These are phyloP conservation scores for Waltergamsia citrina DNA, from an alignment of 2,329 filamentous ascomycete genomes.

Conservation along the genomic window DNA sequence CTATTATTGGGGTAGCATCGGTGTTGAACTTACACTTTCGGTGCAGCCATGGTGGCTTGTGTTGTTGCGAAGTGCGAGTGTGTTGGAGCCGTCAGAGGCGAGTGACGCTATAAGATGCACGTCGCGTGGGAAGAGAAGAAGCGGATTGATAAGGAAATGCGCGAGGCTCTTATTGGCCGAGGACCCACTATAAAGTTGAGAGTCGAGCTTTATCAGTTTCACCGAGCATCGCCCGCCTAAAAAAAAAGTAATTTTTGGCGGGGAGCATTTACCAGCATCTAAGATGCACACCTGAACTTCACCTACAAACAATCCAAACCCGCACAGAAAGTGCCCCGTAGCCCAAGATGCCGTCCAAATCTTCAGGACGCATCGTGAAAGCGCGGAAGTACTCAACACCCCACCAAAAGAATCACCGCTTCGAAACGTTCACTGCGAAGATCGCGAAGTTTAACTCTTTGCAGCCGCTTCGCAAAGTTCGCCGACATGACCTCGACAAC, in stretches of 20 bases:
- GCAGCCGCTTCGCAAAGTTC: conserved; percentile 84
- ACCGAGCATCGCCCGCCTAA: conserved; percentile 20
- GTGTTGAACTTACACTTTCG: conserved; percentile 32
- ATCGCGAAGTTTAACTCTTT: conserved; percentile 82
- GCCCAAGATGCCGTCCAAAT: conserved; percentile 49
- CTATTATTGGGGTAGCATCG: not conserved
- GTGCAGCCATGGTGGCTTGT: conserved; percentile 28
- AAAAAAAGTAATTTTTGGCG: conserved; percentile 20
- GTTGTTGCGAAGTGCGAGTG: conserved; percentile 1
- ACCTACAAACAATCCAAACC: not conserved
- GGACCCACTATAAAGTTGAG: not conserved
- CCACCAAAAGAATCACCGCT: conserved; percentile 77
- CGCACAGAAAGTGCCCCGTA: conserved; percentile 1
- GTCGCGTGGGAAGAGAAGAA: not conserved
- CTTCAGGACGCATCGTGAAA: conserved; percentile 60
- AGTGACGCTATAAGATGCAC: conserved; percentile 1
- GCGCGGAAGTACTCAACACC: conserved; percentile 59
- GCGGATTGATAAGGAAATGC: conserved; percentile 13
- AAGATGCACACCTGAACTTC: conserved; percentile 10
- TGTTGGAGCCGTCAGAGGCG: conserved; percentile 7
- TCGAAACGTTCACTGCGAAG: conserved; percentile 84
- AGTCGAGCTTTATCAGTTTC: conserved; percentile 22
- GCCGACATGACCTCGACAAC: conserved; percentile 73
- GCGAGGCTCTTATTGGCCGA: conserved; percentile 20
- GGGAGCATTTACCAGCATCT: conserved; percentile 11